Percentiles rank a stretch among this genome's conserved stretches.
Conservation (phyloP, 257 asterid species). For the Craterostigma plantagineum region DNA sequence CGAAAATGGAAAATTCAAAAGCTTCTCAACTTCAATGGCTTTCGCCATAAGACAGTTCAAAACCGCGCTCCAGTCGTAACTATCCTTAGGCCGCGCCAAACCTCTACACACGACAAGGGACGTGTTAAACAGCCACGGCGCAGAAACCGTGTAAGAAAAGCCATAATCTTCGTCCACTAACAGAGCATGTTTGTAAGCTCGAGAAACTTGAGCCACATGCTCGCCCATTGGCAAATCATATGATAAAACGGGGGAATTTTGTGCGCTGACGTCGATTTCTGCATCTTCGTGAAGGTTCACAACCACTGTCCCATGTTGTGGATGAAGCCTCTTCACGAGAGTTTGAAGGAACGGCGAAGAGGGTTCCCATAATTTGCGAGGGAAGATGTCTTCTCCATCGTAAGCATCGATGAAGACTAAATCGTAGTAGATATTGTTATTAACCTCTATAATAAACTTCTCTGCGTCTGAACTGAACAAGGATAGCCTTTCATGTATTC, state of each 20-base stretch:
- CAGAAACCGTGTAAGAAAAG: slow-evolving; percentile 43
- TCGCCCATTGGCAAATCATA: slow-evolving; percentile 25
- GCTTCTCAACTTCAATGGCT: slow-evolving; percentile 38
- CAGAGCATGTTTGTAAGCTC: slow-evolving; percentile 33
- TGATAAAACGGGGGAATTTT: slow-evolving; percentile 8
- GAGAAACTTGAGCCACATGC: slow-evolving; percentile 29
- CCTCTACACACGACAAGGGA: slow-evolving; percentile 64
- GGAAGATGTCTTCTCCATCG: slow-evolving; percentile 74
- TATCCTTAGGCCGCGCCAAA: slow-evolving; percentile 10
- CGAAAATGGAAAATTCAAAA: slow-evolving; percentile 47
- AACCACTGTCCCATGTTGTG: slow-evolving; percentile 64
- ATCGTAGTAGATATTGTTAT: slow-evolving; percentile 33
- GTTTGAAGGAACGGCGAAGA: slow-evolving; percentile 42
- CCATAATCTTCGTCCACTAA: slow-evolving; percentile 24
- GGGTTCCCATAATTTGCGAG: slow-evolving; percentile 50
- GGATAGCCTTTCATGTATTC: slow-evolving; percentile 54
- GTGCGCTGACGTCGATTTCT: slow-evolving; percentile 14
- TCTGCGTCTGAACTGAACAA: slow-evolving; percentile 57
- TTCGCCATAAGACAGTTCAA: slow-evolving; percentile 24
- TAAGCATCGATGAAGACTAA: slow-evolving; percentile 68
- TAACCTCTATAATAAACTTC: slow-evolving; percentile 37
- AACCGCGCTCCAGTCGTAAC: slow-evolving; percentile 15
- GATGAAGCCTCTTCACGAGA: slow-evolving; percentile 41
- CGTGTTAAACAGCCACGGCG: slow-evolving; percentile 70
- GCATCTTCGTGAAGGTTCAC: slow-evolving; percentile 65